Base-by-base conservation (phyloP, 2,329 filamentous ascomycete genomes). In the Aspergillus fumigatus region DNA sequence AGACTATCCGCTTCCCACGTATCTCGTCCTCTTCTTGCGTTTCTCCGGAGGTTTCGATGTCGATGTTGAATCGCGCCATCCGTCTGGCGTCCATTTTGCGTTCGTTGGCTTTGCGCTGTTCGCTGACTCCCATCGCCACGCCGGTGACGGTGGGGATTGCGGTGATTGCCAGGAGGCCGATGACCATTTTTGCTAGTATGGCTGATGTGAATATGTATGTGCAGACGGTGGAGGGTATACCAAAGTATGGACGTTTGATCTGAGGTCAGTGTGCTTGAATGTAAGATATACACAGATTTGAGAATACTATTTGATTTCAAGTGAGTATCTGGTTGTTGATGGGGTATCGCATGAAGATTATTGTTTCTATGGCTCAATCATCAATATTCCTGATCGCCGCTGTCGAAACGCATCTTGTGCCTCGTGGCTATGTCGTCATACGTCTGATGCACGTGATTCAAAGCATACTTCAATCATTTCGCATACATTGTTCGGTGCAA, bases 101-200 rank as follows among this genome's bases (percentile, higher is more conserved):
- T 47, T 74, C 64, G 54, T 80, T 79, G 49, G 73, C 67, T 58
- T 75, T 77, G 60, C 74, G 75, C 52, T 79, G 76, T 59, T 77
- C 75, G 58, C 72, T 73, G 19, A 75, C 69, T 3, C 73, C 78
- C 59, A 80, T 73, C 9, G 76, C 70, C 17, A 77, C 73, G 43
- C 79, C 79, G 9, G 78, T 78, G 43, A 79, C 77, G 5, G 77
- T 78, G 40, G 78, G 78, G 57, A 77, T 77, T 21, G 75, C 61
- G 17, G 72, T 64, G 51, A 78, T 59, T 43, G 71, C 58, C 48
- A 77, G 56, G 21, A 77, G 65, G 23, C 76, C 74, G 57, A 79
- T 70, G 53, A 77, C 73, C 73, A 77, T 75, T 54, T 54, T 50
- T 65, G 64, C 41, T 59, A 65, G 11, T 48, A 43, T 59, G 41